phyloP scores from a whole-genome alignment of 148 eudicot genomes.

The Rhododendron ferrugineum region DNA sequence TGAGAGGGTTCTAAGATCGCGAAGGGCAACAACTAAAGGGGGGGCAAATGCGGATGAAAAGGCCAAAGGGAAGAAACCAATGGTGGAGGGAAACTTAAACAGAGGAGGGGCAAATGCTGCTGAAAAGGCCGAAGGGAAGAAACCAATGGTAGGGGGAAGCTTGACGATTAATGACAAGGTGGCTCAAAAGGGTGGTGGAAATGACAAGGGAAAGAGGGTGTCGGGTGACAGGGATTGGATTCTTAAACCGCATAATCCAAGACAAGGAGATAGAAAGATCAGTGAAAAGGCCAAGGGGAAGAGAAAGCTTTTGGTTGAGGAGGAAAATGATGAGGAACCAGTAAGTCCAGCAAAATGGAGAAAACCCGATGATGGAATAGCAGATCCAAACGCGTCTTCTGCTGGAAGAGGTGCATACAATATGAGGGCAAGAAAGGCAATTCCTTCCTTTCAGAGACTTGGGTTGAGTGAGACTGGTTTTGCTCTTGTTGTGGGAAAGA shows the following conservation, averaged over 20 bases:
- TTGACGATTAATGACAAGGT: not conserved
- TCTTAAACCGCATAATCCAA: not conserved
- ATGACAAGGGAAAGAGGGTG: not conserved
- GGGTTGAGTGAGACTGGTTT: not conserved
- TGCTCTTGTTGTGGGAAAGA: not conserved
- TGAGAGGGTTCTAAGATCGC: not conserved
- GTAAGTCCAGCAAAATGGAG: not conserved
- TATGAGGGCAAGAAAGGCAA: not conserved
- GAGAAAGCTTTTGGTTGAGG: not conserved
- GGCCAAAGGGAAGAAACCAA: not conserved
- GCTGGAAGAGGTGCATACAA: conserved; percentile 1
- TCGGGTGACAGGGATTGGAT: not conserved
- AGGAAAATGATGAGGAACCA: not conserved
- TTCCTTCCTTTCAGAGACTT: not conserved
- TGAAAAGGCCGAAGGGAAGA: not conserved
- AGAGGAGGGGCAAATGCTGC: not conserved
- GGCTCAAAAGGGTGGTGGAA: not conserved
- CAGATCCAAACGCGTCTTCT: not conserved
- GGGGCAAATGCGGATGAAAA: not conserved
- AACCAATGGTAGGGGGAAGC: not conserved
- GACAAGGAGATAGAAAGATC: not conserved
- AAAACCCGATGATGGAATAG: not conserved
- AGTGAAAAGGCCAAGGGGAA: not conserved
- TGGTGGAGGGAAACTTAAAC: not conserved
- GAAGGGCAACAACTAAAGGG: not conserved